phyloP scores from a whole-genome alignment of 768 basidiomycete genomes.

The Macrolepiota dolichaula region DNA sequence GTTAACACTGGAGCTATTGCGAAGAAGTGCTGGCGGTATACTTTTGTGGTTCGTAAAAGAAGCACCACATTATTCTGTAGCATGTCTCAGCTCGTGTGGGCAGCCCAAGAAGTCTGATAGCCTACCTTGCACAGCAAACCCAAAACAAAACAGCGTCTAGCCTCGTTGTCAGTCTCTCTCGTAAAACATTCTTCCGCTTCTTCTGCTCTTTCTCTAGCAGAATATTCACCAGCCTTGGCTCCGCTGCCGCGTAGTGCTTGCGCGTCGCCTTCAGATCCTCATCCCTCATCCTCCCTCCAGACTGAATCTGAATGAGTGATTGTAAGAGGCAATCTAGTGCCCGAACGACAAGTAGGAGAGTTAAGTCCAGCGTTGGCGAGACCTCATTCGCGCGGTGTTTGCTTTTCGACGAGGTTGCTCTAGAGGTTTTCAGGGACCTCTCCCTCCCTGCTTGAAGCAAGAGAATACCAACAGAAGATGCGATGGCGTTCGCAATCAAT shows the following conservation, averaged over 20 bases:
- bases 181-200: constrained; percentile 21
- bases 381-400: constrained; percentile 10
- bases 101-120: background rate
- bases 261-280: background rate
- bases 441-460: constrained; percentile 52
- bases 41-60: constrained; percentile 75
- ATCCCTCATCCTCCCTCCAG: constrained; percentile 2
- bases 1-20: background rate
- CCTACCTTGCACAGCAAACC: constrained; percentile 73
- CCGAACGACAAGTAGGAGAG: constrained; percentile 63
- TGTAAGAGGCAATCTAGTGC: constrained; percentile 66
- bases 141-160: constrained; percentile 75
- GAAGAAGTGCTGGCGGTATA: constrained; percentile 23
- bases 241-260: constrained; percentile 1
- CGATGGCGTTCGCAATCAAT: constrained; percentile 54
- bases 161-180: constrained; percentile 34
- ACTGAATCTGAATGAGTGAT: constrained; percentile 35
- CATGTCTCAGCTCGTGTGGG: constrained; percentile 9
- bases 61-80: constrained; percentile 85
- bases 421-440: constrained; percentile 25
- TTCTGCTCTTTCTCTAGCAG: constrained; percentile 25
- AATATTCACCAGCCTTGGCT: constrained; percentile 18
- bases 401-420: background rate
- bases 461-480: constrained; percentile 53
- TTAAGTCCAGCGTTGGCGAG: constrained; percentile 68